Evolutionary conservation across 148 eudicot species (phyloP), one percentile per base, ranked within the genome.

Genomic region (Tetragonia tetragonoides): DNA sequence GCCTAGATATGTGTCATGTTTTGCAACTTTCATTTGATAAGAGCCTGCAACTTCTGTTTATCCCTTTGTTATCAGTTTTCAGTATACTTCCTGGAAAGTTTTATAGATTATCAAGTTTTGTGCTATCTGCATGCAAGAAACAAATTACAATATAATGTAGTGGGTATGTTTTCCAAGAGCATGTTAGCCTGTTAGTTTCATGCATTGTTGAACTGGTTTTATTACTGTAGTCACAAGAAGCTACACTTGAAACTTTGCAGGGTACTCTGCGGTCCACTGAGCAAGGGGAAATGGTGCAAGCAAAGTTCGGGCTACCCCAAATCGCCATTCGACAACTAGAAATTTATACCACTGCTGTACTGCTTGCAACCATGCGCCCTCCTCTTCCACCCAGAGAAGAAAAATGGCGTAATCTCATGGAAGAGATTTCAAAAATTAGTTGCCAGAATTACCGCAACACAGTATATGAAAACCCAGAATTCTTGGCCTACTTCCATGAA

Each of bases 261-360:
- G 98, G 95, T 49, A 92, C 93, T 23, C 90, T 94, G 5, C 84
- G 97, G 64, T 90, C 93, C 54, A 94, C 98, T 7, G 97, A 92
- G 82, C 98, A 92, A 83, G 98, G 98, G 78, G 98, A 94, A 83
- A 94, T 94, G 98, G 97, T 94, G 69, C 95, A 94, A 80, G 97
- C 98, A 21, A 94, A 94, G 82, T 94, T 94, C 64, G 97, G 98
- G n/a, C 87, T 89, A 3, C 98, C 95, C 56, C 87, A 89, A 69
- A 89, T 87, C 40, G 97, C 97, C 1, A 86, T 88, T 59, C 87
- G 97, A 3, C 98, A 90, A 75, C 83, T 94, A 71, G 97, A 92
- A 78, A 87, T 92, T 70, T 90, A 92, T 83, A 90, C 94, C 6
- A 94, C 97, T 3, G 98, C 98, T 10, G 98, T 94, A 21, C 87